A percentile compares a stretch with the other conserved stretches of the same genome.
Conservation (phyloP, 202 grass and related monocot genomes). For the Panicum hallii region DNA sequence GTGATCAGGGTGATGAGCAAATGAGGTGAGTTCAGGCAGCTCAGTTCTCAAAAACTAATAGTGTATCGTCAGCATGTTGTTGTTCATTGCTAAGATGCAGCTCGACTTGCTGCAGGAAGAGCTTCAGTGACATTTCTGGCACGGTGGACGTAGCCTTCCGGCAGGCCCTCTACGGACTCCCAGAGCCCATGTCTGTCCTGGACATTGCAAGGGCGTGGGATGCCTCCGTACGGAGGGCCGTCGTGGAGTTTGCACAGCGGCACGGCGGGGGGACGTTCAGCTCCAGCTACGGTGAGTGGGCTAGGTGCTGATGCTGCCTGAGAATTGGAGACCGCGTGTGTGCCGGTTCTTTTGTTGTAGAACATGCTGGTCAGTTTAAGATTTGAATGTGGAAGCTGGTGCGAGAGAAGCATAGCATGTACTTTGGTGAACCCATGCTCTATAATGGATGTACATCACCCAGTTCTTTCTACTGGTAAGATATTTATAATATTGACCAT, state of each 20-base stretch:
- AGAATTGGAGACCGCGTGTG: neutral
- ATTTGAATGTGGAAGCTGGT: neutral
- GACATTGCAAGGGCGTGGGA: conserved; percentile 53
- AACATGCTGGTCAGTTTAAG: neutral
- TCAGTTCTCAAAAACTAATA: neutral
- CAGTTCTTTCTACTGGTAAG: neutral
- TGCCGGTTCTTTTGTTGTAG: neutral
- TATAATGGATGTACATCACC: neutral
- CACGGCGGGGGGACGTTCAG: conserved; percentile 51
- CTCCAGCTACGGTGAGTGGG: conserved; percentile 43
- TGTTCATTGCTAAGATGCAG: neutral
- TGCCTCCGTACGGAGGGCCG: conserved; percentile 24
- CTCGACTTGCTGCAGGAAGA: conserved; percentile 10
- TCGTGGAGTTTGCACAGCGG: conserved; percentile 34
- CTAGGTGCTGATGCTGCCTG: conserved; percentile 18
- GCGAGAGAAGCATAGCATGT: neutral
- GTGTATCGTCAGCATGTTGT: neutral
- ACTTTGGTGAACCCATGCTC: neutral
- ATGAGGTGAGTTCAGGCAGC: conserved; percentile 4
- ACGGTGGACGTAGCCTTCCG: neutral
- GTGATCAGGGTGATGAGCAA: conserved; percentile 25
- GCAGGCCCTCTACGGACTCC: neutral
- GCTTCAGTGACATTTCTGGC: conserved; percentile 31
- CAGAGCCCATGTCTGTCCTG: conserved; percentile 43
- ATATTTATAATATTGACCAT: neutral